A percentile compares a stretch with the other conserved stretches of the same genome.
Evolutionary conservation across 805 yeast species (phyloP).

Genomic region (Candida tallmaniae): DNA sequence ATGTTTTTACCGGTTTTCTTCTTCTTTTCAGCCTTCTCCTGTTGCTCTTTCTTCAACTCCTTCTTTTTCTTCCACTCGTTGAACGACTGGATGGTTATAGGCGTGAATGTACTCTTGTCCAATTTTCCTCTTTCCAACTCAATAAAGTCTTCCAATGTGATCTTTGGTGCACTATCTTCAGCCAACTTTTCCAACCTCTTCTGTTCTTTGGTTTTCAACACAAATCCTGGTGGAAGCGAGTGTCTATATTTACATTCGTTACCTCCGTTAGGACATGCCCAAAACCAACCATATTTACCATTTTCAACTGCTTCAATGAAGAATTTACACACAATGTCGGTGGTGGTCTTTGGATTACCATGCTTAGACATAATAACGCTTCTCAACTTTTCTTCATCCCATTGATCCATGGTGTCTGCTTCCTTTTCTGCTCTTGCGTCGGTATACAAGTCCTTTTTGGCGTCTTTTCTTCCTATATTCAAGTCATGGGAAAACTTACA

Average conservation of each 20-base stretch:
- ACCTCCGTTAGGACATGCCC: constrained; percentile 96
- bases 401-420: constrained; percentile 85
- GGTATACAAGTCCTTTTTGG: constrained; percentile 86
- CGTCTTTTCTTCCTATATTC: constrained; percentile 78
- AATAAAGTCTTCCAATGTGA: constrained; percentile 91
- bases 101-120: constrained; percentile 72
- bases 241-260: constrained; percentile 91
- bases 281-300: constrained; percentile 98
- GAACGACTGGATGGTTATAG: constrained; percentile 80
- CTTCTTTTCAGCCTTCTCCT: constrained; percentile 31
- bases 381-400: constrained; percentile 96
- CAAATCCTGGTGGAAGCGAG: constrained; percentile 95
- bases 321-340: constrained; percentile 89
- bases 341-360: constrained; percentile 90
- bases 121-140: constrained; percentile 88
- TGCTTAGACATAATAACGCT: constrained; percentile 85
- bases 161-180: constrained; percentile 76
- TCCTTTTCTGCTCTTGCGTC: constrained; percentile 76
- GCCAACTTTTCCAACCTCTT: constrained; percentile 84
- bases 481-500: constrained; percentile 95
- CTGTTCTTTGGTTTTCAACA: constrained; percentile 94
- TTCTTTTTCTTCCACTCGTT: constrained; percentile 78
- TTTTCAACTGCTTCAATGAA: constrained; percentile 97
- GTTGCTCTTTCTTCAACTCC: constrained; percentile 47
- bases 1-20: constrained; percentile 64